Base-by-base conservation (phyloP, 768 basidiomycete genomes). In the Sarcomyxa edulis region DNA sequence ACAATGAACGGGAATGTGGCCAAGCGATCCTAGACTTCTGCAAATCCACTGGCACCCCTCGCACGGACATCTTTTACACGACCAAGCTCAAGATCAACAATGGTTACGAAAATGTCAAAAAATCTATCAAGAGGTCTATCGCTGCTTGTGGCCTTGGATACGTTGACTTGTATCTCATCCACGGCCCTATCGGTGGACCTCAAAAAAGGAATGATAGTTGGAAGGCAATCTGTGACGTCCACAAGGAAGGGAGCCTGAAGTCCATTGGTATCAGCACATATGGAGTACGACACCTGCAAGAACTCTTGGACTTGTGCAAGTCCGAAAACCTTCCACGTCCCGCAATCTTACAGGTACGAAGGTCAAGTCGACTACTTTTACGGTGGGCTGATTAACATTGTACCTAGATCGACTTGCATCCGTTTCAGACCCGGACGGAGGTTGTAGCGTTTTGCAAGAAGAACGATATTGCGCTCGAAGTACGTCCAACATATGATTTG, bases 141-240 rank as follows among this genome's bases (percentile, higher is more conserved):
- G 53, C 71, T 18, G 59, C 55, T 37, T 77, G 68, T 53, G 71
- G 72, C 1, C 60, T 84, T n/a, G 77, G 65, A 15, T 75, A 77
- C 49, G 76, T 85, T 43, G 83, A 86, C 49, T 60, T 86, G 7
- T 88, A 84, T 59, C 71, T 85, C 39, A 69, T 86, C 22, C 83
- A 86, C 48, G 74, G 74, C 11, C 81, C 84, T 5, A 64, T 79
- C 32, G 81, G 81, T 14, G 82, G 82, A 5, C 62, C 70, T 0
- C 44, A 69, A 32, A 69, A 69, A 19, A 65, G 84, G 14, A 63
- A 63, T 22, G 76, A 81, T 19, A 75, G 76, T 46, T 86, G 84
- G 84, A 58, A 66, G 37, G 84, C 80, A 1, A 70, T 77, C 28
- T 71, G 76, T 43, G 78, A 81, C 42, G 79, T 76, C 7, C 73